These are phyloP conservation scores for Boechera retrofracta DNA, from an alignment of 345 rosid genomes.

Conservation along the genomic window DNA sequence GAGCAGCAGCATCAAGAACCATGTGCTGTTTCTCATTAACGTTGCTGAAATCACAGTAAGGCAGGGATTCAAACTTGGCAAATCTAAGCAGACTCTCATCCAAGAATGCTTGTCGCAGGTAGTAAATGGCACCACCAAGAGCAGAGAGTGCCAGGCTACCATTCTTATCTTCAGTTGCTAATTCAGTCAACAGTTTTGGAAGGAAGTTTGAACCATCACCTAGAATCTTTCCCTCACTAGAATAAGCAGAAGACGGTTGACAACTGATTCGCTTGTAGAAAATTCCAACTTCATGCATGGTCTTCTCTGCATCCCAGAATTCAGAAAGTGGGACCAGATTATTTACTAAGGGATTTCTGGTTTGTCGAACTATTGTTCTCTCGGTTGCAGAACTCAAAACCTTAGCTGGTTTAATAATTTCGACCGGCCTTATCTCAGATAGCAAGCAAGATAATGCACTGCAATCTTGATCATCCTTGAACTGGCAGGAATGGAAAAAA, in stretches of 20 bases:
- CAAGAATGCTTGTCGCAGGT: constrained; percentile 86
- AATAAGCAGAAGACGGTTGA: constrained; percentile 51
- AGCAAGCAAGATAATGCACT: constrained; percentile 74
- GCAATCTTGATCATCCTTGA: constrained; percentile 84
- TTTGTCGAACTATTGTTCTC: constrained; percentile 73
- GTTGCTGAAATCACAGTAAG: constrained; percentile 61
- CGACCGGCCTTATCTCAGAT: constrained; percentile 91
- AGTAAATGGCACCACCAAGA: constrained; percentile 91
- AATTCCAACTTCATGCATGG: constrained; percentile 61
- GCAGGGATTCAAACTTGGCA: constrained; percentile 86
- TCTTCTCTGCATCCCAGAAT: constrained; percentile 92
- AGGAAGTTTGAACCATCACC: constrained; percentile 46
- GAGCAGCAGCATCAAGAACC: constrained; percentile 96
- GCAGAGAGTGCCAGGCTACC: constrained; percentile 84
- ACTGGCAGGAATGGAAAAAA: constrained; percentile 53
- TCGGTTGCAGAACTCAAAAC: constrained; percentile 76
- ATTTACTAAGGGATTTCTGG: constrained; percentile 86
- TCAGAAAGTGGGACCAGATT: constrained; percentile 75
- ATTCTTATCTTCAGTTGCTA: constrained; percentile 60
- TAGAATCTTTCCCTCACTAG: constrained; percentile 44
- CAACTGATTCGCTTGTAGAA: constrained; percentile 52
- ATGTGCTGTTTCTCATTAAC: constrained; percentile 71
- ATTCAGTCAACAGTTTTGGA: constrained; percentile 62
- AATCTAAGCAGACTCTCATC: constrained; percentile 88
- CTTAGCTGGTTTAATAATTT: constrained; percentile 84